A percentile compares a stretch with the other conserved stretches of the same genome.
Conservation (phyloP, 352 stramenopile genomes). For the Pythium folliculosum region DNA sequence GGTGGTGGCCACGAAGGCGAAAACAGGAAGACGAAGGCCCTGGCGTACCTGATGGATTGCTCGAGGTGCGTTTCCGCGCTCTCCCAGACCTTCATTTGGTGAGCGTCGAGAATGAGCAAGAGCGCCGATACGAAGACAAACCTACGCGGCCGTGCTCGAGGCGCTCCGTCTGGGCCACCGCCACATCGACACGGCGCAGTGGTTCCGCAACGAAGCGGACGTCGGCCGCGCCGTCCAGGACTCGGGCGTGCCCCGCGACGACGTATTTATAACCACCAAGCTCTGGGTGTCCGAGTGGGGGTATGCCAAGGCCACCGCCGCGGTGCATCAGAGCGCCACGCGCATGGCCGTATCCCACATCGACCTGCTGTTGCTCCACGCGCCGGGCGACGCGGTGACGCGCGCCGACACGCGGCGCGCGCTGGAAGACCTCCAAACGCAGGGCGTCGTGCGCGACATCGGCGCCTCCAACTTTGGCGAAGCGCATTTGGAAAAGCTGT, state of each 20-base stretch:
- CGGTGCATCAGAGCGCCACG: slow-evolving; percentile 40
- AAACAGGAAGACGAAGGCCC: background rate
- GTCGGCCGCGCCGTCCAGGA: slow-evolving; percentile 72
- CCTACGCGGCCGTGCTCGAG: slow-evolving; percentile 45
- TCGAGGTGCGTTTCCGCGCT: slow-evolving; percentile 22
- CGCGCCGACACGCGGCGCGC: slow-evolving; percentile 49
- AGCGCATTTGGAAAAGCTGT: slow-evolving; percentile 75
- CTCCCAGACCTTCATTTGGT: slow-evolving; percentile 29
- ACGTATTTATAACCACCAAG: slow-evolving; percentile 88
- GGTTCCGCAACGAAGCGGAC: slow-evolving; percentile 83
- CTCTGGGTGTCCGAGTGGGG: slow-evolving; percentile 60
- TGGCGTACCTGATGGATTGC: slow-evolving; percentile 11
- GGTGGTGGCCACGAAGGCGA: too few species aligned
- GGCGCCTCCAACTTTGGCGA: slow-evolving; percentile 89
- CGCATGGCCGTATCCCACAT: slow-evolving; percentile 64
- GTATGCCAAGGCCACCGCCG: slow-evolving; percentile 66
- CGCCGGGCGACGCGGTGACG: slow-evolving; percentile 44
- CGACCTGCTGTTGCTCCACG: slow-evolving; percentile 79
- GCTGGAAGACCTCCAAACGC: slow-evolving; percentile 41
- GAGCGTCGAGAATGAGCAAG: slow-evolving; percentile 1
- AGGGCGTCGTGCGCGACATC: slow-evolving; percentile 73
- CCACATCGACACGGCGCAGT: slow-evolving; percentile 86
- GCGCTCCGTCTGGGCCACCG: slow-evolving; percentile 75
- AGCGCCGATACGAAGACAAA: background rate
- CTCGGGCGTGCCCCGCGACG: slow-evolving; percentile 56